These are phyloP conservation scores for Rhododendron griersonianum DNA, from an alignment of 148 eudicot species.

Conservation along the genomic window DNA sequence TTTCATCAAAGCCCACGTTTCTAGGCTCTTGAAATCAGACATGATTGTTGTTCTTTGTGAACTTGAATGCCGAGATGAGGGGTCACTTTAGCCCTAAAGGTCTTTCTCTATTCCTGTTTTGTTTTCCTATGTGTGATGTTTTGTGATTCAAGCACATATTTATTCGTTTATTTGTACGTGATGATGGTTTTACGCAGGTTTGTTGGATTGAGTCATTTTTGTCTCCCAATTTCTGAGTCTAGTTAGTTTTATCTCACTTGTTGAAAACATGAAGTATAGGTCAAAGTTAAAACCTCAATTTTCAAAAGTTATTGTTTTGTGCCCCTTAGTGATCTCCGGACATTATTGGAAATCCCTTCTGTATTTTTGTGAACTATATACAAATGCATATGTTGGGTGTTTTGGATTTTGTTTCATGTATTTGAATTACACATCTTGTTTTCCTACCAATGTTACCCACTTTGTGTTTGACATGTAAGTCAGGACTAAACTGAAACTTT, in stretches of 20 bases:
- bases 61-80: constrained; percentile 74
- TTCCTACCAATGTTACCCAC: background rate
- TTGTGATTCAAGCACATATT: background rate
- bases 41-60: constrained; percentile 75
- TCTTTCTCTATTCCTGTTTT: constrained; percentile 3
- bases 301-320: background rate
- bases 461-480: background rate
- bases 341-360: background rate
- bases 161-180: background rate
- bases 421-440: background rate
- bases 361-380: background rate
- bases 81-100: constrained; percentile 67
- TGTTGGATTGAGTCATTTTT: background rate
- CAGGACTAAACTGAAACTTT: background rate
- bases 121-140: no score
- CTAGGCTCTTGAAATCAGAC: constrained; percentile 74
- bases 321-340: background rate
- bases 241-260: background rate
- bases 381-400: background rate
- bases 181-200: background rate
- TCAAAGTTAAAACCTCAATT: background rate
- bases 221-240: background rate
- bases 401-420: background rate
- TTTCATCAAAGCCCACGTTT: constrained; percentile 57
- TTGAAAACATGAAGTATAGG: background rate